Conservation (phyloP, 768 basidiomycete genomes). For the Trametes gibbosa region DNA sequence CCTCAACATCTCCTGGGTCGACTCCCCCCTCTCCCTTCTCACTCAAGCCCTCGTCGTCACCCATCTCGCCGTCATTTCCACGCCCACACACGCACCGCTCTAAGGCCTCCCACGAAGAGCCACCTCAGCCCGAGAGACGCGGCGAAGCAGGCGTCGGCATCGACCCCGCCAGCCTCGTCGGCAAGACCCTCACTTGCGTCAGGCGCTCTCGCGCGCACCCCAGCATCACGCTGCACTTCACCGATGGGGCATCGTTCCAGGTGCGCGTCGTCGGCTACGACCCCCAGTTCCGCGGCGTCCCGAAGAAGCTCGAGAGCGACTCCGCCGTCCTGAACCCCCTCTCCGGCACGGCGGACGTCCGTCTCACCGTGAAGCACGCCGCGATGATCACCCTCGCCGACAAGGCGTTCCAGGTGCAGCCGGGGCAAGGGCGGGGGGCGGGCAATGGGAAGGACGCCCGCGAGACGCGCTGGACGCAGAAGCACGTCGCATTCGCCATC, state of each 20-base stretch:
- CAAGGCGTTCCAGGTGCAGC: constrained; percentile 48
- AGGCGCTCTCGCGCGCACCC: constrained; percentile 34
- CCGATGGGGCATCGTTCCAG: constrained; percentile 36
- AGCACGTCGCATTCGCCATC: constrained; percentile 49
- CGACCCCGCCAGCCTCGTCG: constrained; percentile 31
- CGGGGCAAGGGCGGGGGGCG: constrained; percentile 6
- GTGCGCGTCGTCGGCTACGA: constrained; percentile 64
- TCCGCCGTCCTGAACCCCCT: constrained; percentile 36
- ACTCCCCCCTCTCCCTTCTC: constrained; percentile 8
- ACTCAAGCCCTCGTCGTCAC: background rate
- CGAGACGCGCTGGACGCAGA: constrained; percentile 43
- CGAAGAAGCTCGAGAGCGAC: constrained; percentile 59
- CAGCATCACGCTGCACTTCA: constrained; percentile 35
- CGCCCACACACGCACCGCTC: background rate
- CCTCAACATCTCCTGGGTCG: constrained; percentile 12
- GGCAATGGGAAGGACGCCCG: constrained; percentile 19
- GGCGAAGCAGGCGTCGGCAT: constrained; percentile 21
- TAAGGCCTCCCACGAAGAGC: background rate
- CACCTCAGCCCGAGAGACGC: background rate
- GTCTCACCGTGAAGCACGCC: constrained; percentile 50
- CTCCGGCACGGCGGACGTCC: constrained; percentile 28
- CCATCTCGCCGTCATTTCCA: background rate
- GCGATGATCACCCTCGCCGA: constrained; percentile 54
- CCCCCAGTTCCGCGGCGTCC: constrained; percentile 52
- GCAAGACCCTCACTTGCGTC: constrained; percentile 32